Base-by-base conservation (phyloP, 495 filamentous ascomycete species). In the Lasiosphaeris hirsuta region DNA sequence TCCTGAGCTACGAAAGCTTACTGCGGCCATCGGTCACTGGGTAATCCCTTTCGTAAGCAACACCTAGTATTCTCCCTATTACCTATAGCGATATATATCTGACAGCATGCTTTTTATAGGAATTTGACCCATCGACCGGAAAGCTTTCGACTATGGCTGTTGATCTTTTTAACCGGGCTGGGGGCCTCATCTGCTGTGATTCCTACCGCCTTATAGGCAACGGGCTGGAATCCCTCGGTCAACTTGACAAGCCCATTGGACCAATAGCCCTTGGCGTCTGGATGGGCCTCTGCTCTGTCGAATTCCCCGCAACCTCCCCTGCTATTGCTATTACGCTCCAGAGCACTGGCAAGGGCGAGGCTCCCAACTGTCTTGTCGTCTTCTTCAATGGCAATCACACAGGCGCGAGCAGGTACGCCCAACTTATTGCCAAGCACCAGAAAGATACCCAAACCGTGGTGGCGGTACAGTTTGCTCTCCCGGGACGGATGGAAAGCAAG, bases 91-190 rank as follows among this genome's bases (percentile, higher is more conserved):
- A 30, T 18, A 11, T 23, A 9, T 48, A 8, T 7, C 1, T 4
- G 7, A 2, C 19, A 48, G 18, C n/a, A 23, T 10, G 17, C 37
- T 54, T 43, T 39, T 37, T 14, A 41, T 44, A 54, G 51, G 51
- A 30, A 10, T 54, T 43, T 14, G 15, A 42, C 36, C 39, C 51
- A 39, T 53, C 51, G 51, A 53, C 51, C 23, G 51, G 51, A 34
- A 53, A 53, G 51, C 38, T 53, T 18, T 3, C 37, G 11, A 53
- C 51, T 10, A 42, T 53, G 51, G 23, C 36, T 14, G 17, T 15
- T 18, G n/a, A n/a, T n/a, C n/a, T n/a, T n/a, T n/a, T n/a, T n/a
- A 9, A 41, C 8, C 18, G 3, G 43, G 14, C 37, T 18, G 23
- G 23, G n/a, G 10, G 10, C 13, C 2, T 1, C 17, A 6, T 42